Percentiles rank a stretch among this genome's conserved stretches.
phyloP scores from a whole-genome alignment of 1,284 basidiomycete species.

The Leccinum subrobustum region DNA sequence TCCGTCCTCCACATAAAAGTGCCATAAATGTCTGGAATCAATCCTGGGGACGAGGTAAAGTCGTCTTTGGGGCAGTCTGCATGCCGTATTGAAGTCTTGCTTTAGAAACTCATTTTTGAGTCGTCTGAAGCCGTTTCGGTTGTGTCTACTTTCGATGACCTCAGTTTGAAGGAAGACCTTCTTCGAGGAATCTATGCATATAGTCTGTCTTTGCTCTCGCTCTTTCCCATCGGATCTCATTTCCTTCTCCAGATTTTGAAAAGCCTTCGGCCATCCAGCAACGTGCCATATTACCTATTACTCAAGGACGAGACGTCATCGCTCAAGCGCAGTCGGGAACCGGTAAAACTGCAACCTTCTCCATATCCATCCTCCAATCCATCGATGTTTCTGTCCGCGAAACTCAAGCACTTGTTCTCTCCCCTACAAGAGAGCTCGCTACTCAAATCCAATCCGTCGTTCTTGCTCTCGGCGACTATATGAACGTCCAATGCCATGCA shows the following conservation, averaged over 20 bases:
- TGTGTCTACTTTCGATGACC: conserved; percentile 86
- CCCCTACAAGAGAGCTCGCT: conserved; percentile 92
- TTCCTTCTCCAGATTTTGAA: conserved; percentile 80
- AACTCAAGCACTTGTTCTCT: conserved; percentile 95
- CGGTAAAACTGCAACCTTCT: conserved; percentile 99
- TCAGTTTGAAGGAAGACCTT: conserved; percentile 93
- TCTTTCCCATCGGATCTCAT: conserved; percentile 4
- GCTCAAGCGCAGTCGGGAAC: conserved; percentile 99
- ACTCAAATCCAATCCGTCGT: conserved; percentile 99
- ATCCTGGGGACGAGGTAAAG: conserved; percentile 70
- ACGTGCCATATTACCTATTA: conserved; percentile 95
- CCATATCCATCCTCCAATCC: conserved; percentile 90
- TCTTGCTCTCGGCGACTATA: conserved; percentile 95
- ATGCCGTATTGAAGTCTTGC: conserved; percentile 5
- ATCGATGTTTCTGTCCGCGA: conserved; percentile 96
- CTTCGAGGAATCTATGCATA: conserved; percentile 98
- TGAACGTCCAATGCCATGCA: conserved; percentile 99
- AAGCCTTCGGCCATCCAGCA: conserved; percentile 99
- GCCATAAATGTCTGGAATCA: conserved; percentile 73
- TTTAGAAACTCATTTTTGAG: conserved; percentile 93
- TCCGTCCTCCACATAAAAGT: too few relatives aligned
- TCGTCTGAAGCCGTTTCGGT: conserved; percentile 94
- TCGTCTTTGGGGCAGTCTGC: neutral
- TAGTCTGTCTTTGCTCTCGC: conserved; percentile 57
- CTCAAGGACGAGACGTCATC: conserved; percentile 93